These are phyloP conservation scores for Plenodomus tracheiphilus DNA, from an alignment of 2,329 filamentous ascomycete genomes.

Conservation along the genomic window DNA sequence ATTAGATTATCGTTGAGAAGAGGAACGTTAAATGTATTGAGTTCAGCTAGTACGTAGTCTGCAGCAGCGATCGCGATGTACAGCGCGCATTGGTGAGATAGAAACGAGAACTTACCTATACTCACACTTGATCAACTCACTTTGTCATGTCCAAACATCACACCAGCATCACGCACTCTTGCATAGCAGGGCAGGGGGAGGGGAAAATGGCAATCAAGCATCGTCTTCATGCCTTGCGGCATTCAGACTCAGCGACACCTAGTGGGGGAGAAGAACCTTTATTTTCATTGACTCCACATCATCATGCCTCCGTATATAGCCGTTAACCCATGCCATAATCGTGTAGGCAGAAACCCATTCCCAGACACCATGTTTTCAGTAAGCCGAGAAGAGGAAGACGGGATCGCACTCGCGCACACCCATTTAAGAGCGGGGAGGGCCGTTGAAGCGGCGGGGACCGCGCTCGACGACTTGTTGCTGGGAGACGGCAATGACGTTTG, in stretches of 20 bases:
- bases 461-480: constrained; percentile 88
- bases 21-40: background rate
- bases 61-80: background rate
- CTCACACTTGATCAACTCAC: background rate
- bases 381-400: constrained; percentile 34
- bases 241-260: constrained; percentile 86
- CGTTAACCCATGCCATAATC: constrained; percentile 86
- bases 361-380: constrained; percentile 69
- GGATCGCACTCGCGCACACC: constrained; percentile 53
- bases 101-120: background rate
- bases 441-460: constrained; percentile 75
- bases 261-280: constrained; percentile 50
- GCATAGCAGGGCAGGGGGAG: constrained; percentile 11
- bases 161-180: constrained; percentile 11
- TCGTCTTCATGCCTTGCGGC: constrained; percentile 61
- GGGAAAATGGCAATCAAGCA: constrained; percentile 82
- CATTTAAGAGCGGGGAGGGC: constrained; percentile 54
- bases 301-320: constrained; percentile 67
- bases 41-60: background rate
- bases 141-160: constrained; percentile 1
- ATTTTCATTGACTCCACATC: constrained; percentile 64
- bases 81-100: background rate
- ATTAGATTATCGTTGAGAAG: background rate
- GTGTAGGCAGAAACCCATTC: constrained; percentile 89
- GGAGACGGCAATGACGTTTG: constrained; percentile 89